Percentiles rank a stretch among this genome's conserved stretches.
phyloP scores from a whole-genome alignment of 2,329 filamentous ascomycete genomes.

The Colletotrichum coccodes region DNA sequence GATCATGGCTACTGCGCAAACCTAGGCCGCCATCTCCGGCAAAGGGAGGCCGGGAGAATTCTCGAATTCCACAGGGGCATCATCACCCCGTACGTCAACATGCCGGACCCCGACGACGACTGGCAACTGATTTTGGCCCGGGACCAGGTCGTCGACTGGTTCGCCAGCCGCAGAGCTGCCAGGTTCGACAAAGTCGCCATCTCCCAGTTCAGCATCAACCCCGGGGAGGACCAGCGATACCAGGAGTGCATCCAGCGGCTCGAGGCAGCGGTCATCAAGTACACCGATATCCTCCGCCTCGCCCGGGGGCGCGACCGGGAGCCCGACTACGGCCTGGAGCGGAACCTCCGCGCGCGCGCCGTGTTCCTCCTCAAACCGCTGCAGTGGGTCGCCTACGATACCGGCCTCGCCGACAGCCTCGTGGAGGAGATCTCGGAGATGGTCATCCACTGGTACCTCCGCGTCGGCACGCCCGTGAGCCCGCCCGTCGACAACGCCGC shows the following conservation, averaged over 20 bases:
- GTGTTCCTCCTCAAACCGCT: not conserved
- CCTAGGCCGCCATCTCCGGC: not conserved
- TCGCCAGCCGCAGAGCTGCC: not conserved
- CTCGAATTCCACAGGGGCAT: not conserved
- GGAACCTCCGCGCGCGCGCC: not conserved
- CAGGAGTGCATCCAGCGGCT: not conserved
- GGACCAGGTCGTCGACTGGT: not conserved
- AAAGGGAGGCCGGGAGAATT: not conserved
- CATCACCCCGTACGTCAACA: not conserved
- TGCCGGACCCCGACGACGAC: not conserved
- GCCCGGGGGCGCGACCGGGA: not conserved
- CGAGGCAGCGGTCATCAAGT: not conserved
- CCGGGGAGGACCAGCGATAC: slow-evolving; percentile 6
- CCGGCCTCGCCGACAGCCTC: not conserved
- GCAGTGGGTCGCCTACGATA: slow-evolving; percentile 2
- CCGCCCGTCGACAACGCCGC: not conserved
- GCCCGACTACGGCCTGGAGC: not conserved
- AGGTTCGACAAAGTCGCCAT: not conserved
- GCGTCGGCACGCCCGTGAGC: not conserved
- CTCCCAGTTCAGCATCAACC: not conserved
- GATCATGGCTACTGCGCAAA: not conserved
- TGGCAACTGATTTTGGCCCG: not conserved
- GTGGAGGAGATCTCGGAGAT: not conserved
- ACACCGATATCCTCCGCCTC: not conserved
- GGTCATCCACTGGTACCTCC: slow-evolving; percentile 4